These are phyloP conservation scores for Monosporascus sp. DNA, from an alignment of 2,329 filamentous ascomycete species.

Conservation along the genomic window DNA sequence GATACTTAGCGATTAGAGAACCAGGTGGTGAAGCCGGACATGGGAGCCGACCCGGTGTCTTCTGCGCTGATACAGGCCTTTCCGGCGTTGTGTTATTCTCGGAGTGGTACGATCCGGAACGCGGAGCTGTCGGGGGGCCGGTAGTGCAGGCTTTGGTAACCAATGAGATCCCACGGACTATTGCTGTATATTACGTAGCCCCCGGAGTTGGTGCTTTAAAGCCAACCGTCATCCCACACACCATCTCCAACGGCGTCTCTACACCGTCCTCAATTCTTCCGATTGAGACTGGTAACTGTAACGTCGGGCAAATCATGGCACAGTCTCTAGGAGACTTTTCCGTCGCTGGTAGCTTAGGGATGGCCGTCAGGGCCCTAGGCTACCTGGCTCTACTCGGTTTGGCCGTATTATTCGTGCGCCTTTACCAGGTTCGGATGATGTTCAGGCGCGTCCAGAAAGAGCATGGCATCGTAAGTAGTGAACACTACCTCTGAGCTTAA, in stretches of 20 bases:
- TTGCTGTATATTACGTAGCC: no score
- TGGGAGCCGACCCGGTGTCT: no score
- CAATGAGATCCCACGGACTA: no score
- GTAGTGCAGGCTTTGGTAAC: no score
- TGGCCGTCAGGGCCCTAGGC: constrained; percentile 8
- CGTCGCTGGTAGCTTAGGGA: constrained; percentile 1
- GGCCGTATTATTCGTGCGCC: constrained; percentile 18
- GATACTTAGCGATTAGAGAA: no score
- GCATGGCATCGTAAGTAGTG: constrained; percentile 21
- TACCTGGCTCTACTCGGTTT: constrained; percentile 11
- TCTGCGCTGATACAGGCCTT: no score
- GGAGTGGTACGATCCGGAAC: no score
- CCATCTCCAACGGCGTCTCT: neutral
- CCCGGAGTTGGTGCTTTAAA: no score
- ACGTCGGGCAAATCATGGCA: constrained; percentile 1
- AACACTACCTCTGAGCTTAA: neutral
- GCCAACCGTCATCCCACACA: no score
- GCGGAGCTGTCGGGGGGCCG: no score
- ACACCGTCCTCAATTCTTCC: neutral
- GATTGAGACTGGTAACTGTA: neutral
- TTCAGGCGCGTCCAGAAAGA: constrained; percentile 18
- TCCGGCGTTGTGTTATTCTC: no score
- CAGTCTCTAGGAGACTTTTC: neutral
- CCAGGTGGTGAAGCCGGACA: no score
- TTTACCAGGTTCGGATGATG: constrained; percentile 20